Evolutionary conservation across 768 basidiomycete genomes (phyloP).

Genomic region (Mycena crocata): DNA sequence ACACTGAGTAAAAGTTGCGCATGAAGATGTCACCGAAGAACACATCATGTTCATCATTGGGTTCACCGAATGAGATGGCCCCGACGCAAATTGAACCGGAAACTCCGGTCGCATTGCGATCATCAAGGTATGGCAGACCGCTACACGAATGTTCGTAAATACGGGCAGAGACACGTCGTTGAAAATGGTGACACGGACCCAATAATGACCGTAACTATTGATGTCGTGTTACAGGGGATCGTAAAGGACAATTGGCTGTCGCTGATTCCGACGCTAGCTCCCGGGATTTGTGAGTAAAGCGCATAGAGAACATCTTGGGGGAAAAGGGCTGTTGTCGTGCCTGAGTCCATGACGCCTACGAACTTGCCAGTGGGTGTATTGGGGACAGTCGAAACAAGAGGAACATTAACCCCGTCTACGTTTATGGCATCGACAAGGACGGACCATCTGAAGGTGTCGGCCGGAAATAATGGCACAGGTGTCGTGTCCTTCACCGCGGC

Average conservation of each 20-base stretch:
- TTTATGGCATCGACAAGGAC: neutral
- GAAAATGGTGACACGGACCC: neutral
- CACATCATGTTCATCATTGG: neutral
- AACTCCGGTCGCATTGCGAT: too few relatives aligned
- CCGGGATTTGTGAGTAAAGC: slow-evolving; percentile 8
- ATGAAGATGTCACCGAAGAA: neutral
- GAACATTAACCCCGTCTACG: neutral
- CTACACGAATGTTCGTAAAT: neutral
- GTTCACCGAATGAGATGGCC: neutral
- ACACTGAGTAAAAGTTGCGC: neutral
- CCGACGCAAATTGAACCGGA: neutral
- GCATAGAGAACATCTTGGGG: neutral
- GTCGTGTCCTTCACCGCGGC: neutral
- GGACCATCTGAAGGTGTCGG: neutral
- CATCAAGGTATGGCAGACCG: neutral
- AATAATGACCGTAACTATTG: neutral
- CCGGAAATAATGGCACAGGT: neutral
- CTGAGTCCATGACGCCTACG: slow-evolving; percentile 5
- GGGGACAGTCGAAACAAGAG: neutral
- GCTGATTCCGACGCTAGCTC: neutral
- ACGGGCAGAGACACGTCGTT: neutral
- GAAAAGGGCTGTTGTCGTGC: neutral
- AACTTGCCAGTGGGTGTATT: neutral
- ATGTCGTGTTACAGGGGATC: neutral
- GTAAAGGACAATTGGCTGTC: neutral